A percentile compares a stretch with the other conserved stretches of the same genome.
Conservation (phyloP, 2,329 filamentous ascomycete species). For the Colletotrichum camelliae region DNA sequence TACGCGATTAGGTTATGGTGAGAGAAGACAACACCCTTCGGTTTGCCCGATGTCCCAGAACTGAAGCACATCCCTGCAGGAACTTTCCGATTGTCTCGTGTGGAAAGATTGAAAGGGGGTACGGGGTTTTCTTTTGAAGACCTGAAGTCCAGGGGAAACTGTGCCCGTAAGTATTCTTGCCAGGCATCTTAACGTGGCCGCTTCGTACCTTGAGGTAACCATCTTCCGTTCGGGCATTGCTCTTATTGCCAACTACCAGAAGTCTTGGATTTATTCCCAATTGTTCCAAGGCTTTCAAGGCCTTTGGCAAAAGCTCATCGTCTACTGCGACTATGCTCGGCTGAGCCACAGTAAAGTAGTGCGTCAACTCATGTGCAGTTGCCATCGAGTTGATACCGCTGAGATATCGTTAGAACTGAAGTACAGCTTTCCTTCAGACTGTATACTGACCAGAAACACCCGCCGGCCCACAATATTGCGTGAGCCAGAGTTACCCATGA, state of each 20-base stretch:
- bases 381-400: constrained; percentile 28
- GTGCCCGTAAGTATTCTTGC: neutral
- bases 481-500: constrained; percentile 26
- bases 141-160: neutral
- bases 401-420: neutral
- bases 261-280: neutral
- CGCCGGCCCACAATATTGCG: constrained; percentile 27
- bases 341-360: constrained; percentile 25
- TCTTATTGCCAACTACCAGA: neutral
- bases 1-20: constrained; percentile 28
- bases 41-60: constrained; percentile 28
- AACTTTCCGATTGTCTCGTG: neutral
- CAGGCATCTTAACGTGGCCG: neutral
- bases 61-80: constrained; percentile 28
- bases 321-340: constrained; percentile 26
- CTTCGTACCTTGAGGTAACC: neutral
- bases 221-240: neutral
- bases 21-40: constrained; percentile 27
- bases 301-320: constrained; percentile 6
- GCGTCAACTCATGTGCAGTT: constrained; percentile 26
- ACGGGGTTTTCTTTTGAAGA: neutral
- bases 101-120: neutral
- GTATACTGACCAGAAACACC: constrained; percentile 7
- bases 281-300: constrained; percentile 6
- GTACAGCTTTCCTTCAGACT: neutral